Base-by-base conservation (phyloP, 345 rosid genomes). In the Rhodomyrtus tomentosa region DNA sequence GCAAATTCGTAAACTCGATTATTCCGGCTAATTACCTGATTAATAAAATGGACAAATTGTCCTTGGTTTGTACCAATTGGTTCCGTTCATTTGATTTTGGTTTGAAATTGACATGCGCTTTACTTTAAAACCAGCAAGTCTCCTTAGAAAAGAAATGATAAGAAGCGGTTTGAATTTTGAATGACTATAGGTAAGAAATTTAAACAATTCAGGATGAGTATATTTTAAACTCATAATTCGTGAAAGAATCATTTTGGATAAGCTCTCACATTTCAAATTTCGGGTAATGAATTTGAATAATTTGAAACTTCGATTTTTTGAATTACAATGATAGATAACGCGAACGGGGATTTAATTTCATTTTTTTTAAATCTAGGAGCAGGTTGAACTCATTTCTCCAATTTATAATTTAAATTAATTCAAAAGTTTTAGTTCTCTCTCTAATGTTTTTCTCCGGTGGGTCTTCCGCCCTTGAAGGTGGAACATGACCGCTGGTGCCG, bases 401-500 rank as follows among this genome's bases (percentile, higher is more conserved):
- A 59, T 27, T 14, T 27, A 2, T 59, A 59, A 27, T 59, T 8
- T 20, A 27, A 59, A n/a, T n/a, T 1, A 0, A 15, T 59, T 62
- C 32, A 62, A 62, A 59, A 59, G 10, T 59, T 59, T 14, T 14
- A 59, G 16, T 59, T 62, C 40, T 62, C 74, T 29, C 12, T 62
- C 74, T 7, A 29, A 62, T 29, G 42, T 62, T 13, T 62, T 29
- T 2, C 42, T 3, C 42, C 22, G 74, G 74, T 6, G 20, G 74
- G 74, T 5, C 74, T 62, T 62, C 42, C 42, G 1, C 32, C 74
- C 32, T 38, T 6, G 1, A 50, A 93, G 93, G 85, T 93, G 94
- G 95, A 92, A 91, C 86, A 15, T 91, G 89, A 93, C 93, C 1
- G 5, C 92, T 9, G 96, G 94, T 38, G 93, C 96, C 10, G 94